Evolutionary conservation across 2,329 filamentous ascomycete species (phyloP).

Genomic region (Ceratocystis cacaofunesta): DNA sequence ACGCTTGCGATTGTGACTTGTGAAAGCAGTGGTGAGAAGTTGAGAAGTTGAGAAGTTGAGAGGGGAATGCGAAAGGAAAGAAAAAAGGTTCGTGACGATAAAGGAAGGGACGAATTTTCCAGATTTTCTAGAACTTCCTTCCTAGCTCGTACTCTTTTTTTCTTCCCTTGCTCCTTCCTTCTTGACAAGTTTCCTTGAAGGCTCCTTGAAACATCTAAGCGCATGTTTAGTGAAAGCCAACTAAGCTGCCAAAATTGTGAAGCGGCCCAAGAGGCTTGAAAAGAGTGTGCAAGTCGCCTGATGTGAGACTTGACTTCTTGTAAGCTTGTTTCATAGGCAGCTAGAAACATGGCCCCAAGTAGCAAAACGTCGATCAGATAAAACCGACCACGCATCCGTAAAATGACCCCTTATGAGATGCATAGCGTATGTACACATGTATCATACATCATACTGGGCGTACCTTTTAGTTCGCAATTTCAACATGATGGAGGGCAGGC

Average conservation of each 20-base stretch:
- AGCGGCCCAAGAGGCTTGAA: no score
- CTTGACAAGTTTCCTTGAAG: slow-evolving; percentile 6
- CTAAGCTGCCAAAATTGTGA: not conserved
- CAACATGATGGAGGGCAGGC: not conserved
- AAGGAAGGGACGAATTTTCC: not conserved
- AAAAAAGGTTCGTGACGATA: not conserved
- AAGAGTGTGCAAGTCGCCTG: no score
- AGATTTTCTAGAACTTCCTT: not conserved
- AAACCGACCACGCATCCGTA: not conserved
- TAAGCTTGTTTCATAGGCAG: not conserved
- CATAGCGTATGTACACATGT: not conserved
- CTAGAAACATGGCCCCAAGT: not conserved
- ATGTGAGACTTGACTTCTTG: not conserved
- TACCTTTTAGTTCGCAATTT: not conserved
- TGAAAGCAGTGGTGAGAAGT: not conserved
- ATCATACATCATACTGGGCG: not conserved
- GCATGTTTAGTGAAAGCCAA: not conserved
- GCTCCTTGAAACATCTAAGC: slow-evolving; percentile 16
- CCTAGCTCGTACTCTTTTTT: not conserved
- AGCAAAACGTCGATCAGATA: not conserved
- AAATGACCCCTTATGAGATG: not conserved
- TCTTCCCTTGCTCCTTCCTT: not conserved
- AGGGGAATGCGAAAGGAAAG: not conserved
- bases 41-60: not conserved
- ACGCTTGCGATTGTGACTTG: not conserved